phyloP scores from a whole-genome alignment of 306 rosid species.

The Quercus berberidifolia region DNA sequence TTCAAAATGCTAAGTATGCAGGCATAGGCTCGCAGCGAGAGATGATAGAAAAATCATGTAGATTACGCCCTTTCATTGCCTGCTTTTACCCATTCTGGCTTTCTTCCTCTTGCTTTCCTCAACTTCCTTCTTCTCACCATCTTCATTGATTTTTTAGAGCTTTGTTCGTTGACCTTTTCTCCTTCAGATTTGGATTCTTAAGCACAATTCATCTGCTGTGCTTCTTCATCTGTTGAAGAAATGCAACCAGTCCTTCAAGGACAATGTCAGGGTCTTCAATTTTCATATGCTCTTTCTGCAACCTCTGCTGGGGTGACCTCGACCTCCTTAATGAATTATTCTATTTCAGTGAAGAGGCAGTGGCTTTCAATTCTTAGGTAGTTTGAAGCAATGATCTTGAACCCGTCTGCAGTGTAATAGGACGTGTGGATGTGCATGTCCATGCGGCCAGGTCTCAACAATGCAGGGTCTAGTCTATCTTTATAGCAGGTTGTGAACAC shows the following conservation, averaged over 20 bases:
- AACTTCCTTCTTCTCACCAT: background rate
- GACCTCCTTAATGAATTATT: constrained; percentile 18
- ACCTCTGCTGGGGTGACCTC: constrained; percentile 29
- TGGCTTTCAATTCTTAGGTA: constrained; percentile 15
- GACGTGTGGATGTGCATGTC: constrained; percentile 41
- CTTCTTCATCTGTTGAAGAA: constrained; percentile 13
- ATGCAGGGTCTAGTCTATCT: constrained; percentile 28
- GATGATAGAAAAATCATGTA: background rate
- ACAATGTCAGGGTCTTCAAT: constrained; percentile 13
- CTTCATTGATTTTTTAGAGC: background rate
- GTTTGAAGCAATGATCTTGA: constrained; percentile 28
- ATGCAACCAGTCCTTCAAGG: constrained; percentile 20
- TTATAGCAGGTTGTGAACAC: constrained; percentile 23
- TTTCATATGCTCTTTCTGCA: constrained; percentile 34
- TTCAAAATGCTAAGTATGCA: background rate
- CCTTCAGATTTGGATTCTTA: constrained; percentile 2
- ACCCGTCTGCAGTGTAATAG: constrained; percentile 23
- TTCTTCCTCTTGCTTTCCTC: background rate
- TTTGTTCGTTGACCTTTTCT: background rate
- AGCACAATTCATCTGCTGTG: background rate
- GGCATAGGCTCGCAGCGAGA: too few relatives aligned
- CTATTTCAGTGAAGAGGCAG: constrained; percentile 9
- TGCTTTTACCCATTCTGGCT: background rate
- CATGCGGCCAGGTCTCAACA: constrained; percentile 40
- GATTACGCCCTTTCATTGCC: background rate